Base-by-base conservation (phyloP, 176 grass and related monocot genomes). In the Eragrostis curvula region DNA sequence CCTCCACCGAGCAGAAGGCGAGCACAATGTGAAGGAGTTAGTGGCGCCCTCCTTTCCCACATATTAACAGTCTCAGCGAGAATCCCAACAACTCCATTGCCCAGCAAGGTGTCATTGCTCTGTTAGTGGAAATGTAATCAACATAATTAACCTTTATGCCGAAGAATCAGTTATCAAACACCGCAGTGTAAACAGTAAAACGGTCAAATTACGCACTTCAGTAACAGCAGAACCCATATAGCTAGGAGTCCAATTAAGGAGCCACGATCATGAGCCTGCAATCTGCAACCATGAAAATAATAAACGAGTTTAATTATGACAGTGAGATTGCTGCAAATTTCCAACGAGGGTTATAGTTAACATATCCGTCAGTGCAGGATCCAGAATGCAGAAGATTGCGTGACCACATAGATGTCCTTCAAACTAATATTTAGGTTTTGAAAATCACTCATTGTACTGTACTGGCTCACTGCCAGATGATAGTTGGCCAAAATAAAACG, bases 1-100 rank as follows among this genome's bases (percentile, higher is more conserved):
- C 87, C 90, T 24, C 92, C 87, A 48, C 92, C 68, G 27, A 91
- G 79, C 73, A 98, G 71, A 77, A 98, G 96, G 12, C 92, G 92
- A 21, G 92, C 88, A 21, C 96, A 95, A 45, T 98, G 92, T 8
- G 92, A 88, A 45, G 96, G 92, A 84, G 86, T 93, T 83, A 98
- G 79, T 1, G 96, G 96, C 5, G 56, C 79, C 73, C 96, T 89
- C 84, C 96, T 91, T 72, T 98, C 96, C 96, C 96, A 98, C 81
- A 95, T 95, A 20, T 95, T 98, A 66, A 88, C 88, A 12, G 96
- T 88, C 79, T 98, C 92, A 0, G 92, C 88, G 57, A 98, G 89
- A 41, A 98, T 83, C 0, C 92, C 96, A 60, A 98, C 83, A 29
- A 95, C 88, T 86, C 90, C 92, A 83, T 98, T 98, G 43, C 96